These are phyloP conservation scores for Ramichloridium luteum DNA, from an alignment of 2,329 filamentous ascomycete genomes.

Conservation along the genomic window DNA sequence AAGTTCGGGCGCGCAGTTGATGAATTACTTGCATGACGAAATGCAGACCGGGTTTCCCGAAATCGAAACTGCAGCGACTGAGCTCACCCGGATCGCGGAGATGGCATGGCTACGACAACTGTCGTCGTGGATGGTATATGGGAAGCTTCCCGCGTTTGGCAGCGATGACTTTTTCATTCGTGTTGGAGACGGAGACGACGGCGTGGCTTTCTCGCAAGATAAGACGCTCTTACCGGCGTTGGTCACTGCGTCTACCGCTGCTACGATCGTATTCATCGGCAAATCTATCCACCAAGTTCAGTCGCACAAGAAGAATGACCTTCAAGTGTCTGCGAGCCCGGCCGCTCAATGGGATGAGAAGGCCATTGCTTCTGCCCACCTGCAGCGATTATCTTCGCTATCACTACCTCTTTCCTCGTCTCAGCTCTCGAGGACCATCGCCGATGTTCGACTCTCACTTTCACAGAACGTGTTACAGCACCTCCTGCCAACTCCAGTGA, in stretches of 20 bases:
- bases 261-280: conserved; percentile 82
- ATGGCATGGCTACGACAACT: conserved; percentile 84
- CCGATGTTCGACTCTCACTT: conserved; percentile 64
- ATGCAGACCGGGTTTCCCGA: conserved; percentile 81
- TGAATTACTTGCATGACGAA: conserved; percentile 63
- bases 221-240: conserved; percentile 61
- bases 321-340: conserved; percentile 1
- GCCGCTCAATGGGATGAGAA: conserved; percentile 30
- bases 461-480: conserved; percentile 75
- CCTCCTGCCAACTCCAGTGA: conserved; percentile 63
- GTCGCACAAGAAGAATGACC: conserved; percentile 13
- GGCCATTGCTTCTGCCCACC: conserved; percentile 54
- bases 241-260: conserved; percentile 59
- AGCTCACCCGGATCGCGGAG: conserved; percentile 67
- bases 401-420: conserved; percentile 61
- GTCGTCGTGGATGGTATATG: conserved; percentile 83
- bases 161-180: conserved; percentile 78
- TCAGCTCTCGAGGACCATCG: conserved; percentile 58
- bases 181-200: conserved; percentile 12
- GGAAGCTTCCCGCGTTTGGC: conserved; percentile 65
- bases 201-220: conserved; percentile 42
- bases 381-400: conserved; percentile 55
- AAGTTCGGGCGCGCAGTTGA: conserved; percentile 47
- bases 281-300: conserved; percentile 77
- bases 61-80: conserved; percentile 62